Percentiles rank a stretch among this genome's conserved stretches.
Conservation (phyloP, 192 early-diverging fungal genomes). For the Cetraspora pellucida region DNA sequence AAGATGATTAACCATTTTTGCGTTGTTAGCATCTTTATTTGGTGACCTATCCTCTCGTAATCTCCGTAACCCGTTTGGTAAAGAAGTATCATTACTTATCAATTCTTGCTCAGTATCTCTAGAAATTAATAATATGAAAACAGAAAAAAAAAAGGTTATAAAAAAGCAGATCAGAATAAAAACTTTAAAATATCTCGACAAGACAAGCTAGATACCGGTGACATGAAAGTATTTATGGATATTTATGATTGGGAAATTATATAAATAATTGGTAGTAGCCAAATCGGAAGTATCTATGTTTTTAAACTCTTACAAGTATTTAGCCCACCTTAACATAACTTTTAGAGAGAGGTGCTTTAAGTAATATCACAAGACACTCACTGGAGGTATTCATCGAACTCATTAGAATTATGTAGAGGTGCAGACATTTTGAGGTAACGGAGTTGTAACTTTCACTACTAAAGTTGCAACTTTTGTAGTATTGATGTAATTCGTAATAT, state of each 20-base stretch:
- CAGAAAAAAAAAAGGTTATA: background rate
- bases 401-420: background rate
- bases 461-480: too few species aligned
- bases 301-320: background rate
- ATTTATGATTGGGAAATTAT: background rate
- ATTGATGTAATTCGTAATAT: too few species aligned
- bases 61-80: constrained; percentile 13
- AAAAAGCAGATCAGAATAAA: background rate
- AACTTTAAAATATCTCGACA: too few species aligned
- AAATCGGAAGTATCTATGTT: background rate
- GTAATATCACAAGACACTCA: constrained; percentile 1
- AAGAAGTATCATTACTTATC: constrained; percentile 18
- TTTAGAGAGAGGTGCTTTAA: background rate
- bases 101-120: constrained; percentile 21
- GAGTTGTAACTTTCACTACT: too few species aligned
- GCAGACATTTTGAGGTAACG: too few species aligned
- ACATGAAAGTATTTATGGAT: background rate
- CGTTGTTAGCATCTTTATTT: background rate
- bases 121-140: background rate
- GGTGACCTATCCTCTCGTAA: constrained; percentile 19
- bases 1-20: constrained; percentile 8
- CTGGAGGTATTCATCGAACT: constrained; percentile 19
- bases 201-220: too few species aligned
- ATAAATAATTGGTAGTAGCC: background rate
- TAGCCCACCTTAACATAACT: background rate